phyloP scores from a whole-genome alignment of 2,329 filamentous ascomycete species.

The Orbilia quercus region DNA sequence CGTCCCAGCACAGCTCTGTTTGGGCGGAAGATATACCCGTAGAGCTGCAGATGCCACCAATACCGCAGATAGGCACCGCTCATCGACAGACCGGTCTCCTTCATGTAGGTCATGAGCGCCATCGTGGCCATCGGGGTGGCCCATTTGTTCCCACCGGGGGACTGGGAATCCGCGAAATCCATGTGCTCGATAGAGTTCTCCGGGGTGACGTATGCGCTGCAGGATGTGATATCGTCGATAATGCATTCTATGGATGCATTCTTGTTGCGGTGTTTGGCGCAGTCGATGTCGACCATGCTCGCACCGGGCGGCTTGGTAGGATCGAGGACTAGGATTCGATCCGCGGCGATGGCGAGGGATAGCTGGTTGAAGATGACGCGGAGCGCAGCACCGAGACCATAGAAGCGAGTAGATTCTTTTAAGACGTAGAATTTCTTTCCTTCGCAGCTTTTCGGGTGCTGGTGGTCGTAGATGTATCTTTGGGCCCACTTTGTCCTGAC shows the following conservation, averaged over 20 bases:
- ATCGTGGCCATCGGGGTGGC: constrained; percentile 27
- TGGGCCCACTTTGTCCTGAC: constrained; percentile 52
- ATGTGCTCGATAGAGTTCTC: constrained; percentile 37
- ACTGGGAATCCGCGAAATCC: too few species aligned
- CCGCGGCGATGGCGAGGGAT: constrained; percentile 25
- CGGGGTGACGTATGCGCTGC: constrained; percentile 25
- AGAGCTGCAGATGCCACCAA: constrained; percentile 51
- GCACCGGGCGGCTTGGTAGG: constrained; percentile 32
- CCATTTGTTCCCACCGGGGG: constrained; percentile 16
- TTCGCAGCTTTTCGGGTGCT: constrained; percentile 36
- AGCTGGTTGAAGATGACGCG: constrained; percentile 45
- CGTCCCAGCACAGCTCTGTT: constrained; percentile 28
- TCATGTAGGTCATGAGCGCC: constrained; percentile 38
- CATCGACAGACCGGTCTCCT: constrained; percentile 15
- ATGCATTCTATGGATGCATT: constrained; percentile 42
- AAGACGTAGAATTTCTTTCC: constrained; percentile 52
- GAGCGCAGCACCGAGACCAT: constrained; percentile 42
- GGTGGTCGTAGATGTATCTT: constrained; percentile 48
- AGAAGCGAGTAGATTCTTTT: constrained; percentile 6
- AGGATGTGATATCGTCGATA: constrained; percentile 44
- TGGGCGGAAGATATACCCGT: constrained; percentile 43
- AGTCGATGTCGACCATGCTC: constrained; percentile 18
- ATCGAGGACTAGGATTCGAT: constrained; percentile 42
- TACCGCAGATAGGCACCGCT: constrained; percentile 41
- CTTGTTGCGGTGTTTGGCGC: constrained; percentile 13